Conservation (phyloP, 169 alveolate genomes). For the Theileria sp. region DNA sequence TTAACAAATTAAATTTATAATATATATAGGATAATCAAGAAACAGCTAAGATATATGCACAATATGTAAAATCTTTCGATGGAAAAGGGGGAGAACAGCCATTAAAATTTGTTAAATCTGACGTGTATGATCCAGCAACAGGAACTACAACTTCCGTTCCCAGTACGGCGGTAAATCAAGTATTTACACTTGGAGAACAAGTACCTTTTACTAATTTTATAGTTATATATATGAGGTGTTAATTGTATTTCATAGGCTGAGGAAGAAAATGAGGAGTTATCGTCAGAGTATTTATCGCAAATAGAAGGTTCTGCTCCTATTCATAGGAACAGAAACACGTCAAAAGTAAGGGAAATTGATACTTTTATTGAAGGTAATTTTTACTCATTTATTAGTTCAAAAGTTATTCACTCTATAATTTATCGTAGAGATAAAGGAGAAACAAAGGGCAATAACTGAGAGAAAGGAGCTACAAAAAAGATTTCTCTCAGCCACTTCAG, state of each 20-base stretch:
- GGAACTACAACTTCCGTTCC: constrained; percentile 4
- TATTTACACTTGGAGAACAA: constrained; percentile 3
- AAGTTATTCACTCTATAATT: neutral
- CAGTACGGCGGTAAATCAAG: neutral
- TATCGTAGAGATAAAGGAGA: constrained; percentile 52
- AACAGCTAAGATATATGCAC: constrained; percentile 58
- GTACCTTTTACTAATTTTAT: neutral
- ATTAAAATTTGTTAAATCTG: constrained; percentile 7
- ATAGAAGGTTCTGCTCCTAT: neutral
- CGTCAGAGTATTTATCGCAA: constrained; percentile 28
- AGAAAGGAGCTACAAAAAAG: constrained; percentile 24
- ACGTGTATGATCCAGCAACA: constrained; percentile 15
- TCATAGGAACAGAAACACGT: neutral
- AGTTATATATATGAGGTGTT: neutral
- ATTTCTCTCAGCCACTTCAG: constrained; percentile 6
- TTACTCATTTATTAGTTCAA: neutral
- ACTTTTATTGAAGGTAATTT: constrained; percentile 50
- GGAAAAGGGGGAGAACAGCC: constrained; percentile 12
- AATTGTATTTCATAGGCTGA: neutral
- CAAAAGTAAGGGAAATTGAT: constrained; percentile 46
- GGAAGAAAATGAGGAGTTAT: neutral
- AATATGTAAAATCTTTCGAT: constrained; percentile 52
- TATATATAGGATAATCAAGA: constrained; percentile 32
- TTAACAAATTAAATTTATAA: neutral
- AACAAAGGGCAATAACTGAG: constrained; percentile 42